A percentile compares a stretch with the other conserved stretches of the same genome.
phyloP scores from a whole-genome alignment of 176 grass and related monocot genomes.

The Musa itinerans region DNA sequence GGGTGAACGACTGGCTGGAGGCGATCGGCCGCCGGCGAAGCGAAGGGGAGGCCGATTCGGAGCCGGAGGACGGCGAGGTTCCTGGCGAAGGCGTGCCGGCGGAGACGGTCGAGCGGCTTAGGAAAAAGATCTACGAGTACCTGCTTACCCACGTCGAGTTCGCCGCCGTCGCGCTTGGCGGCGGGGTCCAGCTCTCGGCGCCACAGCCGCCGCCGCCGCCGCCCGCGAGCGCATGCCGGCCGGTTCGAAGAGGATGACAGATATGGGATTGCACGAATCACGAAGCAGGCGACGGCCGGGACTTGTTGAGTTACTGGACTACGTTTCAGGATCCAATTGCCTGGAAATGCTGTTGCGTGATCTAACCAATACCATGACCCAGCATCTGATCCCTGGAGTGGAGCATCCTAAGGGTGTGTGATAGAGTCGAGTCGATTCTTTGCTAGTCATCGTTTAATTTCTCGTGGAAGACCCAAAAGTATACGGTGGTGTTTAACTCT shows the following conservation, averaged over 20 bases:
- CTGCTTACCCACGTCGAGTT: conserved; percentile 79
- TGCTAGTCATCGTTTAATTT: no score
- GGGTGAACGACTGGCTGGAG: conserved; percentile 65
- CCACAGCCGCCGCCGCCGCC: not conserved
- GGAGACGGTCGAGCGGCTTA: conserved; percentile 64
- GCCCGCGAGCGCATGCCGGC: not conserved
- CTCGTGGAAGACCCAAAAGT: no score
- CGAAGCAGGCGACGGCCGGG: not conserved
- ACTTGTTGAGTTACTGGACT: not conserved
- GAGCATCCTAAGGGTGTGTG: no score
- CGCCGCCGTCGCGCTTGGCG: conserved; percentile 59
- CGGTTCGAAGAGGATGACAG: conserved; percentile 9
- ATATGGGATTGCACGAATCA: not conserved
- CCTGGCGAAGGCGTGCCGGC: conserved; percentile 19
- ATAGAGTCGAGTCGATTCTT: no score
- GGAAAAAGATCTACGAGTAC: conserved; percentile 95
- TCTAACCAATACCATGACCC: no score
- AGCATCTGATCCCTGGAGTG: no score
- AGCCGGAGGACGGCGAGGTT: conserved; percentile 1
- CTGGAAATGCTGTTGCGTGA: not conserved
- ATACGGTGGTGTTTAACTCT: no score
- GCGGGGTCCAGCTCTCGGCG: conserved; percentile 15
- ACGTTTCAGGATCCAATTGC: not conserved
- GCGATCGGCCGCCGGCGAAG: conserved; percentile 28
- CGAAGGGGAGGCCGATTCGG: conserved; percentile 12